Evolutionary conservation across 2,329 filamentous ascomycete genomes (phyloP).

Genomic region (Exophiala sp.): DNA sequence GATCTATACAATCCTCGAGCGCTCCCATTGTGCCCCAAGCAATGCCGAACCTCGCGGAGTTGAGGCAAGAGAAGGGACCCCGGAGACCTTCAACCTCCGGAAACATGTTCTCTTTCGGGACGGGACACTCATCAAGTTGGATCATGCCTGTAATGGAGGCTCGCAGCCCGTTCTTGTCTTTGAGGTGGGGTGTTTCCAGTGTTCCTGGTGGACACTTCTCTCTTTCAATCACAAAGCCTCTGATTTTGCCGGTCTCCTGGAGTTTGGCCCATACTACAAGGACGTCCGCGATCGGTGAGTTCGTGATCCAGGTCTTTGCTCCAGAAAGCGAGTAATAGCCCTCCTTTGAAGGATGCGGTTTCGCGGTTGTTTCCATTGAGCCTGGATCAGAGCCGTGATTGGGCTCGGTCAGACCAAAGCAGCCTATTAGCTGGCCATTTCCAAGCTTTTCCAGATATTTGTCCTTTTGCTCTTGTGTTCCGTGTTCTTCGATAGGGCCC

Average conservation of each 20-base stretch:
- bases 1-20: conserved; percentile 81
- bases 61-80: conserved; percentile 91
- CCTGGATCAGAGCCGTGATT: conserved; percentile 91
- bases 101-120: conserved; percentile 90
- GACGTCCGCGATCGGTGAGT: conserved; percentile 83
- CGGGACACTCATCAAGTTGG: conserved; percentile 84
- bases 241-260: conserved; percentile 86
- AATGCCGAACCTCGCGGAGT: conserved; percentile 90
- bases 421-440: conserved; percentile 75
- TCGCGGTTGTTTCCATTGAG: conserved; percentile 85
- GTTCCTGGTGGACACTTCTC: conserved; percentile 81
- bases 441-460: conserved; percentile 77
- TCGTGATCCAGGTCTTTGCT: conserved; percentile 93
- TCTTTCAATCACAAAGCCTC: conserved; percentile 86
- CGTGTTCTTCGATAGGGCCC: conserved; percentile 87
- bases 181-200: conserved; percentile 84
- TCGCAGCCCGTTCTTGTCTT: conserved; percentile 90
- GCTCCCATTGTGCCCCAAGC: conserved; percentile 91
- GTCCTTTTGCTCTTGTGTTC: conserved; percentile 82
- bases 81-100: conserved; percentile 79
- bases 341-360: conserved; percentile 76
- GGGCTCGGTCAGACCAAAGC: conserved; percentile 86
- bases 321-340: conserved; percentile 77
- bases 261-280: conserved; percentile 91
- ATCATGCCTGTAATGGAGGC: conserved; percentile 98